Evolutionary conservation across 2,329 filamentous ascomycete genomes (phyloP), one percentile per base, ranked within the genome.

Genomic region (Neonectria ditissima): DNA sequence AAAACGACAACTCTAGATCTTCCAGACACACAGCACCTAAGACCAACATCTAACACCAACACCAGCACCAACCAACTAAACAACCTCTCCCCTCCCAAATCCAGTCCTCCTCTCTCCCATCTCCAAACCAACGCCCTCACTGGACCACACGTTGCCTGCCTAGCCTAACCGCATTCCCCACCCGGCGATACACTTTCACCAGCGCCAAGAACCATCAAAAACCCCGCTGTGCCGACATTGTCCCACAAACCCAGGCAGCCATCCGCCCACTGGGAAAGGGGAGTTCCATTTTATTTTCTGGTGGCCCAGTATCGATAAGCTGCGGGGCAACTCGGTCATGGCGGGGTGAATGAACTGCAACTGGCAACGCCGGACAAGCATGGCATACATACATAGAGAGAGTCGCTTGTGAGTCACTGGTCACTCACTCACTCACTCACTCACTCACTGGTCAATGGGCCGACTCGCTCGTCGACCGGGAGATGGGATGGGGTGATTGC

Each of bases 371-470:
- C n/a, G n/a, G n/a, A n/a, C n/a, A n/a, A n/a, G n/a, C n/a, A n/a
- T n/a, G n/a, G n/a, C n/a, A n/a, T n/a, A n/a, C n/a, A n/a, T n/a
- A n/a, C n/a, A n/a, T n/a, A n/a, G n/a, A 26, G 24, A 26, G 24
- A 26, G 18, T 48, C 30, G 55, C 24, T 26, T 26, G 41, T 62
- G 59, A 62, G 47, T 62, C 59, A 62, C 60, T 55, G n/a, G 26
- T 26, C 22, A 34, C 32, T 34, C 30, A n/a, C n/a, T n/a, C n/a
- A n/a, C n/a, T n/a, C n/a, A n/a, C n/a, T n/a, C n/a, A n/a, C n/a
- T n/a, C n/a, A n/a, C 14, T 52, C 14, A 63, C 48, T 63, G 55
- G 60, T 63, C 55, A 59, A 59, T 58, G 50, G 48, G 34, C 18
- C 41, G 30, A 45, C 16, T 18, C 50, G 16, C n/a, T 26, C 20